Base-by-base conservation (phyloP, 177 flowering plant species). In the Vitis hybrid region DNA sequence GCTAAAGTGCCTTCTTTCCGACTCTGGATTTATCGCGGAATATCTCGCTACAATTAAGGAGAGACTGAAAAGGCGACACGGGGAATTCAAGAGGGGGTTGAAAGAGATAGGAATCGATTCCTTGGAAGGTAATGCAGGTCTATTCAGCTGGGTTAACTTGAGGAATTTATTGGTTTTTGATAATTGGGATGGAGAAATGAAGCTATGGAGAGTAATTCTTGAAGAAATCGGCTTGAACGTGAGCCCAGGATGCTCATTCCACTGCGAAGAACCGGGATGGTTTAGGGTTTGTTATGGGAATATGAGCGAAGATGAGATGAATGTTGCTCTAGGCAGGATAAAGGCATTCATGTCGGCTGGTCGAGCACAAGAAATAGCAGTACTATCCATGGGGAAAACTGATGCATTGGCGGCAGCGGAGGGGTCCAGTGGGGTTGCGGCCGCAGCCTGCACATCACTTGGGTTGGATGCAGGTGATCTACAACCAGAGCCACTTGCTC, bases 251-350 rank as follows among this genome's bases (percentile, higher is more conserved):
- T 65, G 50, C 18, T 77, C 80, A 1, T 77, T 69, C 55, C 71
- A 73, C 59, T 73, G 80, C 59, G 50, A 24, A 54, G 76, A 77
- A 33, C 73, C 76, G 18, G 79, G 79, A 4, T 73, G 76, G 80
- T 77, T 77, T 19, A 60, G 80, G 52, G 80, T 77, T 68, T 73
- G 80, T 56, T 77, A 50, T 65, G 76, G 73, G 20, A 77, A 77
- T 15, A 77, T 77, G 80, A 70, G 61, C 28, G 70, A 67, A 1
- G 70, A 67, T 2, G 53, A 56, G 14, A 19, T 67, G 47, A n/a
- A 56, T 13, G 33, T 55, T 28, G 70, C 70, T 2, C 70, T 67
- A 4, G 10, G 20, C 3, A 67, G 70, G 58, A 67, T 67, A 38
- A 38, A 38, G 2, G 7, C 47, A 8, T 38, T 38, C 47, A 38